Evolutionary conservation across 2,329 filamentous ascomycete genomes (phyloP).

Genomic region (Apiospora sp.): DNA sequence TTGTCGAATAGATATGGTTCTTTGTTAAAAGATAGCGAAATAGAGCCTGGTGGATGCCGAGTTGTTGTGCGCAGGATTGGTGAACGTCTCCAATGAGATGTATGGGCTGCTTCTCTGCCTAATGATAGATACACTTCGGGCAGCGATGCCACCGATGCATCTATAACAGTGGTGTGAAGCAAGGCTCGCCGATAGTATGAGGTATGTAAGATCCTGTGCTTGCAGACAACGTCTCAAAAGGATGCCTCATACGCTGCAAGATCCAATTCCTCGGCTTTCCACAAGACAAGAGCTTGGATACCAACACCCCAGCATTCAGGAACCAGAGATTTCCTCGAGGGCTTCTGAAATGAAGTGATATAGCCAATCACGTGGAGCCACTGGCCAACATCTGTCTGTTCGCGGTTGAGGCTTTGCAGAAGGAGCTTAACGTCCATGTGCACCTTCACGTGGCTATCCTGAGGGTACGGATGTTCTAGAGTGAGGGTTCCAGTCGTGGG

Average conservation of each 20-base stretch:
- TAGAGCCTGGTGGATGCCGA: neutral
- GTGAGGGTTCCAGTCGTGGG: constrained; percentile 66
- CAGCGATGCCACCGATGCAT: neutral
- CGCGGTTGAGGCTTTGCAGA: constrained; percentile 68
- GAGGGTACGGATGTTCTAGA: constrained; percentile 73
- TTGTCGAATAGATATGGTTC: neutral
- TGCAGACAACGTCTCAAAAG: constrained; percentile 41
- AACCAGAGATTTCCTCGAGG: constrained; percentile 24
- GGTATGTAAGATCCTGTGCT: neutral
- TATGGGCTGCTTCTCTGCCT: neutral
- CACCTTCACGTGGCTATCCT: constrained; percentile 54
- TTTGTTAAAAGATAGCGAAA: neutral
- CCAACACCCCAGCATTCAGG: constrained; percentile 40
- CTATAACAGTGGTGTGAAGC: neutral
- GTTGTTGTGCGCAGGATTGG: neutral
- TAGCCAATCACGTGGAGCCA: constrained; percentile 94
- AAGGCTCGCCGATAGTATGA: neutral
- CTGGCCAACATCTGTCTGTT: constrained; percentile 74
- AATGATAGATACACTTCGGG: neutral
- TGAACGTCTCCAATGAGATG: neutral
- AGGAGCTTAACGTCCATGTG: constrained; percentile 76
- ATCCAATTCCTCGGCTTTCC: constrained; percentile 77
- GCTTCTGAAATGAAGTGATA: constrained; percentile 51
- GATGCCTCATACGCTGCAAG: constrained; percentile 75
- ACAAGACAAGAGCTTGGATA: constrained; percentile 80